Evolutionary conservation across 2,329 filamentous ascomycete genomes (phyloP).

Genomic region (Mycocentrospora acerina): DNA sequence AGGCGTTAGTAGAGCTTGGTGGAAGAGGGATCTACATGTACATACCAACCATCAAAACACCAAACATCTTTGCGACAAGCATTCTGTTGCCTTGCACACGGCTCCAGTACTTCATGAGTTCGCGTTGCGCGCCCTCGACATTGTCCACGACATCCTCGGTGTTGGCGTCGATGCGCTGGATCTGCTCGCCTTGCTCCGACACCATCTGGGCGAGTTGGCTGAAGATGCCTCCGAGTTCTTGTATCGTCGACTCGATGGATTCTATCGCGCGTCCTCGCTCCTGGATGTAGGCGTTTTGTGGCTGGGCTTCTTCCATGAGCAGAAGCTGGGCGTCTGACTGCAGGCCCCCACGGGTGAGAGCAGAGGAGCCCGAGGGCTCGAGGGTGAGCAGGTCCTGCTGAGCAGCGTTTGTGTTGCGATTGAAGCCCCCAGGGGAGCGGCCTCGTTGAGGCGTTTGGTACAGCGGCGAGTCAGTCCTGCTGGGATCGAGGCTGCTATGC

Average conservation of each 20-base stretch:
- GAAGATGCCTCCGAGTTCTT: conserved; percentile 88
- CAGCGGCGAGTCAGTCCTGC: conserved; percentile 78
- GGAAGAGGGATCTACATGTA: conserved; percentile 9
- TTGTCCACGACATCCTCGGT: conserved; percentile 98
- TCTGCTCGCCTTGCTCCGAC: conserved; percentile 95
- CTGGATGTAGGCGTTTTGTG: conserved; percentile 85
- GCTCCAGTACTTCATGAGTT: conserved; percentile 96
- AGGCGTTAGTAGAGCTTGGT: background rate
- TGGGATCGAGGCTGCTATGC: conserved; percentile 60
- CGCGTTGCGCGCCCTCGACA: conserved; percentile 92
- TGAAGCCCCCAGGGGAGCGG: conserved; percentile 53
- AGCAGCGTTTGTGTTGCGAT: conserved; percentile 47
- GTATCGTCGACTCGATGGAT: conserved; percentile 93
- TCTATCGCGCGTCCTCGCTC: conserved; percentile 95
- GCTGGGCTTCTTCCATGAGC: conserved; percentile 89
- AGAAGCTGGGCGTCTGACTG: conserved; percentile 79
- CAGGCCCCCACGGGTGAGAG: conserved; percentile 48
- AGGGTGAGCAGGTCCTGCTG: conserved; percentile 74
- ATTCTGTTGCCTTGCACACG: conserved; percentile 92
- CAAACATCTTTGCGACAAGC: conserved; percentile 83
- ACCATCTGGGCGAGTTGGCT: conserved; percentile 96
- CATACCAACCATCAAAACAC: conserved; percentile 88
- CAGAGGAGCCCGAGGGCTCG: conserved; percentile 62
- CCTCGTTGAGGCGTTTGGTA: conserved; percentile 76
- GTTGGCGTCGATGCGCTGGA: conserved; percentile 94